Percentiles rank a stretch among this genome's conserved stretches.
These are phyloP conservation scores for Tetrapisispora pingtungensis DNA, from an alignment of 805 yeast species.

Conservation along the genomic window DNA sequence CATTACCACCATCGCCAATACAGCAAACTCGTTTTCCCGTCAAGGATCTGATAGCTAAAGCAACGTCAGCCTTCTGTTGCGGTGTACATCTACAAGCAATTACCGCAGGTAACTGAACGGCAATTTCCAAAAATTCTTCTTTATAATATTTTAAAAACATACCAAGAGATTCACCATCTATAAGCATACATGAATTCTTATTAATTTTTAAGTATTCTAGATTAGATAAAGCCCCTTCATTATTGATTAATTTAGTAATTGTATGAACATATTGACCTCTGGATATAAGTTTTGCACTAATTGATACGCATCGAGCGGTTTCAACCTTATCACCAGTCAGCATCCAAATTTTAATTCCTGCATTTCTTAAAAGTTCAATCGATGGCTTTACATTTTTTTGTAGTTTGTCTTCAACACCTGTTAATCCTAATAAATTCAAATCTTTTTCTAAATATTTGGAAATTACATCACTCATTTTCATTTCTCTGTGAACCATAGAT, in stretches of 20 bases:
- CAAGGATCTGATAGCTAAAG: conserved; percentile 59
- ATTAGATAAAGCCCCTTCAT: conserved; percentile 60
- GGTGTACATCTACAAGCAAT: conserved; percentile 98
- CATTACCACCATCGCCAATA: conserved; percentile 99
- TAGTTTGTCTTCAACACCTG: conserved; percentile 95
- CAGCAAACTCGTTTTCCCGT: conserved; percentile 92
- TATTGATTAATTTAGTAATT: conserved; percentile 51
- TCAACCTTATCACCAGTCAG: conserved; percentile 97
- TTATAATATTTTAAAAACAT: conserved; percentile 52
- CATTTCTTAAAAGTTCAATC: conserved; percentile 84
- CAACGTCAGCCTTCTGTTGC: conserved; percentile 96
- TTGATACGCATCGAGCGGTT: conserved; percentile 94
- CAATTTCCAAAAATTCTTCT: conserved; percentile 68
- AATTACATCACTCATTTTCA: conserved; percentile 58
- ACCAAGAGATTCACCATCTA: conserved; percentile 88
- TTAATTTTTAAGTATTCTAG: conserved; percentile 62
- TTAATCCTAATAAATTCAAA: conserved; percentile 77
- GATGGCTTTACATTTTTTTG: conserved; percentile 89
- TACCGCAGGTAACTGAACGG: conserved; percentile 79
- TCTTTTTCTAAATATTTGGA: conserved; percentile 66
- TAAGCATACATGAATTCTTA: conserved; percentile 53
- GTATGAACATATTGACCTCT: conserved; percentile 92
- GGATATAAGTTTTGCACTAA: conserved; percentile 85
- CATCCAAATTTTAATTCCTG: conserved; percentile 98
- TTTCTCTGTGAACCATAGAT: conserved; percentile 73